Evolutionary conservation across 108 stramenopile genomes (phyloP).

Genomic region (Fistulifera solaris): DNA sequence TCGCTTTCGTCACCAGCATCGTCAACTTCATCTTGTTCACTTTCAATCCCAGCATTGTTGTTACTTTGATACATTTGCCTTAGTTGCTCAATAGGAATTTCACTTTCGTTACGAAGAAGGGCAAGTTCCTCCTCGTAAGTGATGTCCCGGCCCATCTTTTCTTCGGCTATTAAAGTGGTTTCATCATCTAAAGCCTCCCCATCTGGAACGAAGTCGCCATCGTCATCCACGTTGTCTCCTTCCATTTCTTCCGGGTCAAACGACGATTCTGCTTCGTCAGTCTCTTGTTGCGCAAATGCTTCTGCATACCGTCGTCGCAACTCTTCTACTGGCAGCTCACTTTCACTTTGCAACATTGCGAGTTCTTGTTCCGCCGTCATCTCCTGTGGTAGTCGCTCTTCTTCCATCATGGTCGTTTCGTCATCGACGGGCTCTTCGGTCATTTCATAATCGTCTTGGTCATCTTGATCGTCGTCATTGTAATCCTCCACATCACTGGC

Average conservation of each 20-base stretch:
- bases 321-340: conserved; percentile 61
- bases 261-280: neutral
- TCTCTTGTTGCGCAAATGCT: conserved; percentile 3
- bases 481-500: conserved; percentile 51
- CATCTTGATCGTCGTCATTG: conserved; percentile 20
- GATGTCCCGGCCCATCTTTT: conserved; percentile 39
- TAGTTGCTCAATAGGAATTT: conserved; percentile 57
- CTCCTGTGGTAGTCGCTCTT: conserved; percentile 53
- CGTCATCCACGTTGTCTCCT: conserved; percentile 38
- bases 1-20: neutral
- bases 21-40: conserved; percentile 5
- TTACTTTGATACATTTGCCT: conserved; percentile 36
- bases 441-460: conserved; percentile 28
- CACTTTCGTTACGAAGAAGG: conserved; percentile 31
- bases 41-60: conserved; percentile 3
- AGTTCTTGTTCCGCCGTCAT: conserved; percentile 56
- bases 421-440: conserved; percentile 46
- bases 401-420: conserved; percentile 57
- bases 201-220: conserved; percentile 35
- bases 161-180: conserved; percentile 38
- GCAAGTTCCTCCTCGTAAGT: conserved; percentile 37
- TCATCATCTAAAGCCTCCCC: conserved; percentile 38
- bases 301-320: conserved; percentile 48
- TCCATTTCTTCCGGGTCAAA: neutral
- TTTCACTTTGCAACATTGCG: conserved; percentile 37